Conservation (phyloP, 2,329 filamentous ascomycete genomes). For the Leptodontidium sp. region DNA sequence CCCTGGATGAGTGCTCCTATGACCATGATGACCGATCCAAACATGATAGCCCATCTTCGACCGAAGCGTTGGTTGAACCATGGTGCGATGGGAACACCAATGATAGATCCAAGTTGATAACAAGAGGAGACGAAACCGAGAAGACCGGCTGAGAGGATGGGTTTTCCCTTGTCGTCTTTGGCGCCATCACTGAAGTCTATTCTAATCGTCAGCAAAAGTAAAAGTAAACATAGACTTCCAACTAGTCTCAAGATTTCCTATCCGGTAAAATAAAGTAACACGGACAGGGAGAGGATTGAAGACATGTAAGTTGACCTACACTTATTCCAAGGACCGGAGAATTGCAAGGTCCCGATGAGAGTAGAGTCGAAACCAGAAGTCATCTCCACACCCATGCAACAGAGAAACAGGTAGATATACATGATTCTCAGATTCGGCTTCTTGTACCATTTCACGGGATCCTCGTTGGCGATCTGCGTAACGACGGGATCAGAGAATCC, state of each 20-base stretch:
- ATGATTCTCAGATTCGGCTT: slow-evolving; percentile 51
- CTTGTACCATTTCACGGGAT: slow-evolving; percentile 50
- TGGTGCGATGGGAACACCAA: slow-evolving; percentile 61
- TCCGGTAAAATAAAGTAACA: neutral
- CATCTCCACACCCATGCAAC: slow-evolving; percentile 62
- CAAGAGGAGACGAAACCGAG: slow-evolving; percentile 61
- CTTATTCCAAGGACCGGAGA: slow-evolving; percentile 46
- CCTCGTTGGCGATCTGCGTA: slow-evolving; percentile 40
- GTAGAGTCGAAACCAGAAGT: slow-evolving; percentile 57
- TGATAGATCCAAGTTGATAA: slow-evolving; percentile 63
- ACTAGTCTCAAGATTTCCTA: too few species aligned
- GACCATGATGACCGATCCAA: slow-evolving; percentile 63
- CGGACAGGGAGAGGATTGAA: neutral
- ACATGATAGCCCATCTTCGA: slow-evolving; percentile 61
- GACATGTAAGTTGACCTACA: slow-evolving; percentile 30
- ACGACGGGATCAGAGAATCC: slow-evolving; percentile 50
- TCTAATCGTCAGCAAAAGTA: slow-evolving; percentile 5
- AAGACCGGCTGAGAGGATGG: slow-evolving; percentile 32
- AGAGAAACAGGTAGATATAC: slow-evolving; percentile 53
- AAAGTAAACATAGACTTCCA: neutral
- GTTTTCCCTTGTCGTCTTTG: slow-evolving; percentile 23
- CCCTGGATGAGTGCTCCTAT: slow-evolving; percentile 64
- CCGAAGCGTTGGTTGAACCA: slow-evolving; percentile 59
- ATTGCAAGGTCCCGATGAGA: slow-evolving; percentile 54
- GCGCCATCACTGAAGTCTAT: slow-evolving; percentile 30